Evolutionary conservation across 306 rosid species (phyloP).

Genomic region (Clitoria ternatea): DNA sequence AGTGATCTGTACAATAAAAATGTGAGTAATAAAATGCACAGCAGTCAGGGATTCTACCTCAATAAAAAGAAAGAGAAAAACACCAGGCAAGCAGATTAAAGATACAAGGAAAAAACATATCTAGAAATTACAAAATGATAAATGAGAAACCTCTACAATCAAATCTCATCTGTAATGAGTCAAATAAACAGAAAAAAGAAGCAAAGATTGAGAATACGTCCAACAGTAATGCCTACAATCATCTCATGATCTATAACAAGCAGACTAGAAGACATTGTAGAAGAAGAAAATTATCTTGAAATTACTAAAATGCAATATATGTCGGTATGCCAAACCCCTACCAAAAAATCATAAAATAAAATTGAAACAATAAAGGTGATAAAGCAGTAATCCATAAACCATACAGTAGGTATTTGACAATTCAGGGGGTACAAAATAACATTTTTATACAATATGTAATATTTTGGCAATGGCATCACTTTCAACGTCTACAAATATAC

Average conservation of each 20-base stretch:
- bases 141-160: neutral
- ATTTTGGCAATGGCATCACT: neutral
- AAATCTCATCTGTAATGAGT: neutral
- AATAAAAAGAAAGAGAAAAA: slow-evolving; percentile 5
- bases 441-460: neutral
- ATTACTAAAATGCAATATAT: neutral
- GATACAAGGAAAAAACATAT: neutral
- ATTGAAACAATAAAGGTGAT: neutral
- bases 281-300: neutral
- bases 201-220: neutral
- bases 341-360: neutral
- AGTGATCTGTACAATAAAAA: no score
- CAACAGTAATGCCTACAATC: neutral
- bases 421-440: neutral
- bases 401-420: neutral
- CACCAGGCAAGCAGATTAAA: neutral
- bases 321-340: neutral
- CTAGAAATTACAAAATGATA: neutral
- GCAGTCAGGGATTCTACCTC: no score
- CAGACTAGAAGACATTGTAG: neutral
- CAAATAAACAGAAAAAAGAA: neutral
- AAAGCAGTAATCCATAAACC: neutral
- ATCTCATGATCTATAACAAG: neutral
- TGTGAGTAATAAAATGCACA: no score
- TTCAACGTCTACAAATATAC: neutral